Conservation (phyloP, 164 flowering plant genomes). For the Aristolochia contorta region DNA sequence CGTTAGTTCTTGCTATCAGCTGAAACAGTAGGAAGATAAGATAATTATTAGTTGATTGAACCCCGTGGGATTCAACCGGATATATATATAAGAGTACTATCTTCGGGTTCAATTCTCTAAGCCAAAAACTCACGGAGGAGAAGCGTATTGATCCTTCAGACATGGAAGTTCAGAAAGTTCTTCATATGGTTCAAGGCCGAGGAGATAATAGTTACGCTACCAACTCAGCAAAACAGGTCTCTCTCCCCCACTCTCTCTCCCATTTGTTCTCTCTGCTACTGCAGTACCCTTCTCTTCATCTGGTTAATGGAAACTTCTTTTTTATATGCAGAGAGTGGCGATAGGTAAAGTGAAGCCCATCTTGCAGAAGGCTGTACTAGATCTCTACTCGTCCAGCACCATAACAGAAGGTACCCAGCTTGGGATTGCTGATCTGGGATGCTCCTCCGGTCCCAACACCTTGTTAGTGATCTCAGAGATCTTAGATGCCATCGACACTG, state of each 20-base stretch:
- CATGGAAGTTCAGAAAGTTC: background rate
- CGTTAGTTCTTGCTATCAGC: too few species aligned
- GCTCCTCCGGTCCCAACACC: conserved; percentile 55
- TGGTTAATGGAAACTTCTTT: too few species aligned
- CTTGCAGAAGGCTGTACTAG: background rate
- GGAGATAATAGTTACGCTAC: background rate
- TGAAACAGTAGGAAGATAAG: too few species aligned
- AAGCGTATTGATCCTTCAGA: too few species aligned
- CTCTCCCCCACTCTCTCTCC: background rate
- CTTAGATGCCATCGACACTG: conserved; percentile 16
- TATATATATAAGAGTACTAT: too few species aligned
- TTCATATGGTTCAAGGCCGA: background rate
- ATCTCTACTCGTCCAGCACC: background rate
- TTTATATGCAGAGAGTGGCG: background rate
- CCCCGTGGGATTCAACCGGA: too few species aligned
- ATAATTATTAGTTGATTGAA: too few species aligned
- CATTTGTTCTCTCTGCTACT: background rate
- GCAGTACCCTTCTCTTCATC: background rate
- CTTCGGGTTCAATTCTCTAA: too few species aligned
- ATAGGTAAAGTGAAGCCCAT: background rate
- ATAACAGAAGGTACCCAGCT: background rate
- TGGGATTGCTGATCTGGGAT: background rate
- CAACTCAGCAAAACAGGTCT: background rate
- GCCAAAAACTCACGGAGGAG: too few species aligned
- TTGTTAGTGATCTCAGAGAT: conserved; percentile 26